Conservation (phyloP, 176 grass and related monocot species). For the Carex cristatella region DNA sequence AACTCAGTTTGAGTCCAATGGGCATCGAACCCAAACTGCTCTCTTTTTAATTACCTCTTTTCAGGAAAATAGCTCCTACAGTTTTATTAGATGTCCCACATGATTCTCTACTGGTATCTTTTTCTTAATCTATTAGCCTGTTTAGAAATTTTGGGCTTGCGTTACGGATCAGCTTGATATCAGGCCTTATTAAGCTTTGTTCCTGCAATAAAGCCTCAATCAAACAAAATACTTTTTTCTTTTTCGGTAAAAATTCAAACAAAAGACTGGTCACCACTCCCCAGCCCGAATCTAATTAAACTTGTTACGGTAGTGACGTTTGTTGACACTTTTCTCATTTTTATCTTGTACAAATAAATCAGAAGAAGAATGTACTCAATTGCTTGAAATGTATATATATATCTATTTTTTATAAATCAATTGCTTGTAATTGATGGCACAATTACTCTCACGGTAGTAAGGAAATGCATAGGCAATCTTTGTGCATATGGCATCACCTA, state of each 20-base stretch:
- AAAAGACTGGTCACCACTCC: neutral
- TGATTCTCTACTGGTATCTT: constrained; percentile 32
- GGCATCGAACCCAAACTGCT: too few species aligned
- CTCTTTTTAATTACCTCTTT: neutral
- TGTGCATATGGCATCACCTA: neutral
- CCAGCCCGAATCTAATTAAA: neutral
- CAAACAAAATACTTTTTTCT: neutral
- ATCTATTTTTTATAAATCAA: too few species aligned
- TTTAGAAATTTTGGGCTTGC: neutral
- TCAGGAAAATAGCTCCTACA: constrained; percentile 69
- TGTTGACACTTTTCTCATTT: neutral
- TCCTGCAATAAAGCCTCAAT: neutral
- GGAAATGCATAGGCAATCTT: neutral
- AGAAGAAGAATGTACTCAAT: neutral
- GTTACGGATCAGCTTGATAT: neutral
- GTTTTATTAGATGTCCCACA: constrained; percentile 55
- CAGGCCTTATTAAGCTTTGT: neutral
- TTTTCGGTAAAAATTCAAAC: neutral
- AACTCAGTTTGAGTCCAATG: too few species aligned
- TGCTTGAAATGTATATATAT: too few species aligned
- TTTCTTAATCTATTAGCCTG: neutral
- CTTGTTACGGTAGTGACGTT: neutral
- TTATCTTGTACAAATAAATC: neutral
- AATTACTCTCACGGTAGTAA: neutral
- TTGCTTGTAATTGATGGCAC: neutral